phyloP scores from a whole-genome alignment of 1,139 yeast genomes.

The Magnusiomyces magnusii region DNA sequence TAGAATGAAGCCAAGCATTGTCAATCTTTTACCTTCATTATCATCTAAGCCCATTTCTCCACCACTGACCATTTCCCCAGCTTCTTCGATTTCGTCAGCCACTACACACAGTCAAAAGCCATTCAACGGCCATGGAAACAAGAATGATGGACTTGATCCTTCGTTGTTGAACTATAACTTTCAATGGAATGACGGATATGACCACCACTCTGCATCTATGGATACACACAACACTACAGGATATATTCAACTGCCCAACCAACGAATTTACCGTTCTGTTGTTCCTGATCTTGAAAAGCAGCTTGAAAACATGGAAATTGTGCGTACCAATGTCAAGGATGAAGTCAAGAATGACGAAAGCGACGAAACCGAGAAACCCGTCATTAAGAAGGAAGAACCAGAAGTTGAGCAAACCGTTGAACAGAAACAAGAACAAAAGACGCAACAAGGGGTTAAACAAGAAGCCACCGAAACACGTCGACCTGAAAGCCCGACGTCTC shows the following conservation, averaged over 20 bases:
- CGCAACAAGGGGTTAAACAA: no score
- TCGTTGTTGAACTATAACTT: background rate
- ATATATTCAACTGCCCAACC: conserved; percentile 19
- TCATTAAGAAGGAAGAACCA: background rate
- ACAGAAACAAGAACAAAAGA: no score
- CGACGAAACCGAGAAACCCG: background rate
- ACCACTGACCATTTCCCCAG: background rate
- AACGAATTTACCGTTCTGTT: conserved; percentile 24
- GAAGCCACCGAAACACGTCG: background rate
- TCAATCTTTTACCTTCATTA: conserved; percentile 16
- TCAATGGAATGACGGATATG: background rate
- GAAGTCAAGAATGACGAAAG: background rate
- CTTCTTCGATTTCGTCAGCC: background rate
- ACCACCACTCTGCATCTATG: background rate
- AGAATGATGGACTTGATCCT: background rate
- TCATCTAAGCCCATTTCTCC: conserved; percentile 7
- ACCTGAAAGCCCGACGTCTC: background rate
- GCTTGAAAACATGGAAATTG: background rate
- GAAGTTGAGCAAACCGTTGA: background rate
- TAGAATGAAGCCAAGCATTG: conserved; percentile 18
- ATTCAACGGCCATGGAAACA: background rate
- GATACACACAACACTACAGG: conserved; percentile 1
- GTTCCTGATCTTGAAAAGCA: conserved; percentile 26
- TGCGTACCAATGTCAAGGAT: background rate
- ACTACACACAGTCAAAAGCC: background rate